Conservation (phyloP, 2,329 filamentous ascomycete species). For the Microsporum ferrugineum region DNA sequence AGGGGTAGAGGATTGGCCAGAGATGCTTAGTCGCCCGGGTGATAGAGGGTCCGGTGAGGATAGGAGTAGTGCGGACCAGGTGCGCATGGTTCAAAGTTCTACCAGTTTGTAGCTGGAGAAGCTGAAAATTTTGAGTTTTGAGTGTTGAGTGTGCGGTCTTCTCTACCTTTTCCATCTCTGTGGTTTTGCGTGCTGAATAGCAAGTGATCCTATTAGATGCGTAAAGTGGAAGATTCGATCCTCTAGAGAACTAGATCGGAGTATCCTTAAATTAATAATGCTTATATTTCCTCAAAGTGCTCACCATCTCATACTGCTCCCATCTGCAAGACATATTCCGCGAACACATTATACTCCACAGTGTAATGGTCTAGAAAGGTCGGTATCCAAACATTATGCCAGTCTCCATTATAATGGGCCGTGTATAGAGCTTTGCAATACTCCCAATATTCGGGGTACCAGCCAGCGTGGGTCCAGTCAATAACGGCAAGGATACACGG, state of each 20-base stretch:
- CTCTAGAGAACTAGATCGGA: no score
- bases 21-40: not conserved
- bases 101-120: no score
- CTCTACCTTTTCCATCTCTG: no score
- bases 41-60: no score
- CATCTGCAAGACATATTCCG: constrained; percentile 10
- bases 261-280: no score
- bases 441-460: constrained; percentile 28
- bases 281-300: not conserved
- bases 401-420: constrained; percentile 12
- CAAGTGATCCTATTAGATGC: no score
- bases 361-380: constrained; percentile 12
- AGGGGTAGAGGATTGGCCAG: not conserved
- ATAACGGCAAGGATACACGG: constrained; percentile 20
- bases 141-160: no score
- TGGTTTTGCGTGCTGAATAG: no score
- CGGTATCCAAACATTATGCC: constrained; percentile 15
- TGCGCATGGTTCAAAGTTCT: no score
- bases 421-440: constrained; percentile 25
- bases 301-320: constrained; percentile 9
- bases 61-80: no score
- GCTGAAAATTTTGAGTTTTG: no score
- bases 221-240: no score
- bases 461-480: constrained; percentile 25
- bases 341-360: constrained; percentile 5